A percentile compares a stretch with the other conserved stretches of the same genome.
These are phyloP conservation scores for Rhizophagus prolifer DNA, from an alignment of 192 early-diverging fungal species.

Conservation along the genomic window DNA sequence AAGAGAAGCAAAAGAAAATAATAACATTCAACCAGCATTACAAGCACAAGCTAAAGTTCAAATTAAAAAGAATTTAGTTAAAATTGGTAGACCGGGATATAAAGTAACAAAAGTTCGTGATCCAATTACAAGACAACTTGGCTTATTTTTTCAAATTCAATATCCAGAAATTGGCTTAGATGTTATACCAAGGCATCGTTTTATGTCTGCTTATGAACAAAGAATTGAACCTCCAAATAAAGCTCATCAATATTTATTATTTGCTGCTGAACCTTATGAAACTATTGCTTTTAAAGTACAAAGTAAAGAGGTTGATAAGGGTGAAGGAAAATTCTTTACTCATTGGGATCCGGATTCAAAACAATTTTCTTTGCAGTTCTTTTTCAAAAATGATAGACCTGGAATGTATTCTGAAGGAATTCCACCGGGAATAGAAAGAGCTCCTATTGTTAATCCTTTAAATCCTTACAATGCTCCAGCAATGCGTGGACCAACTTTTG, in stretches of 20 bases:
- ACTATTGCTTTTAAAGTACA: conserved; percentile 93
- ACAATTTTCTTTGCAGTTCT: conserved; percentile 88
- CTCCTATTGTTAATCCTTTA: conserved; percentile 29
- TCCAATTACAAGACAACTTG: conserved; percentile 81
- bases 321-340: conserved; percentile 86
- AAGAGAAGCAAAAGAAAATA: conserved; percentile 74
- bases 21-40: conserved; percentile 46
- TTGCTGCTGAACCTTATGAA: conserved; percentile 97
- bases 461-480: conserved; percentile 29
- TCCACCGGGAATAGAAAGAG: conserved; percentile 26
- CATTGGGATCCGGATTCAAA: conserved; percentile 92
- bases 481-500: conserved; percentile 31
- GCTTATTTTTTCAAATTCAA: conserved; percentile 89
- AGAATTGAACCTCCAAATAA: conserved; percentile 83
- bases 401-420: conserved; percentile 27
- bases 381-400: conserved; percentile 70
- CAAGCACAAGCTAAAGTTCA: conserved; percentile 41
- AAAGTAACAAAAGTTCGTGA: conserved; percentile 90
- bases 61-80: conserved; percentile 77
- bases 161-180: conserved; percentile 89
- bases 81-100: conserved; percentile 96
- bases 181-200: conserved; percentile 85
- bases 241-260: conserved; percentile 87
- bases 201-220: conserved; percentile 98
- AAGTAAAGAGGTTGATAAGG: conserved; percentile 86